Evolutionary conservation across 257 asterid genomes (phyloP).

Genomic region (Solanum acaule): DNA sequence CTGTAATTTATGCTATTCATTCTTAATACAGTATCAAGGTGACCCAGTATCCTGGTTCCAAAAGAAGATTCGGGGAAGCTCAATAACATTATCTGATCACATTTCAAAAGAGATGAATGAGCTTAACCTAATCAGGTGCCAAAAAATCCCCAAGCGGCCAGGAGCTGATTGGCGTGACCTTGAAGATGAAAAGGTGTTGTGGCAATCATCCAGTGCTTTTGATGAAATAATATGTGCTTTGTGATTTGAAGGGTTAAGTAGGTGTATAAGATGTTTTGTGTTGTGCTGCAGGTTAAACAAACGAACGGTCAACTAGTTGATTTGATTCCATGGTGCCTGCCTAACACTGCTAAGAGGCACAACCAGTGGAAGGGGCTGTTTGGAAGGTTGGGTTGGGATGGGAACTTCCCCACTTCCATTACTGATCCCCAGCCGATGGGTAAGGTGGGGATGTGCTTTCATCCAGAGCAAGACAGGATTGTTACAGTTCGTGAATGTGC

Average conservation of each 20-base stretch:
- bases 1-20: not conserved
- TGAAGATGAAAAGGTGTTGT: slow-evolving; percentile 75
- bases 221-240: not conserved
- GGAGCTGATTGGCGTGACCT: slow-evolving; percentile 97
- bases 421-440: slow-evolving; percentile 99
- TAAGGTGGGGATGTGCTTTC: slow-evolving; percentile 97
- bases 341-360: slow-evolving; percentile 96
- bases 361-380: slow-evolving; percentile 98
- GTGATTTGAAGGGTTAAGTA: not conserved
- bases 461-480: slow-evolving; percentile 91
- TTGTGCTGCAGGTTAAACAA: slow-evolving; percentile 46
- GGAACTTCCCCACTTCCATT: slow-evolving; percentile 82
- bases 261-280: not conserved
- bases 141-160: slow-evolving; percentile 74
- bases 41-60: slow-evolving; percentile 87
- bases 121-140: slow-evolving; percentile 75
- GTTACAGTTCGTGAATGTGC: slow-evolving; percentile 98
- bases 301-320: slow-evolving; percentile 79
- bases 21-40: slow-evolving; percentile 52
- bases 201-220: not conserved
- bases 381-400: slow-evolving; percentile 95
- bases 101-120: slow-evolving; percentile 86
- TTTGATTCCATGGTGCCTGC: slow-evolving; percentile 96
- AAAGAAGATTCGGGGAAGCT: slow-evolving; percentile 61
- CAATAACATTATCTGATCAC: slow-evolving; percentile 55